Evolutionary conservation across 768 basidiomycete genomes (phyloP).

Genomic region (Mycena leptocephala): DNA sequence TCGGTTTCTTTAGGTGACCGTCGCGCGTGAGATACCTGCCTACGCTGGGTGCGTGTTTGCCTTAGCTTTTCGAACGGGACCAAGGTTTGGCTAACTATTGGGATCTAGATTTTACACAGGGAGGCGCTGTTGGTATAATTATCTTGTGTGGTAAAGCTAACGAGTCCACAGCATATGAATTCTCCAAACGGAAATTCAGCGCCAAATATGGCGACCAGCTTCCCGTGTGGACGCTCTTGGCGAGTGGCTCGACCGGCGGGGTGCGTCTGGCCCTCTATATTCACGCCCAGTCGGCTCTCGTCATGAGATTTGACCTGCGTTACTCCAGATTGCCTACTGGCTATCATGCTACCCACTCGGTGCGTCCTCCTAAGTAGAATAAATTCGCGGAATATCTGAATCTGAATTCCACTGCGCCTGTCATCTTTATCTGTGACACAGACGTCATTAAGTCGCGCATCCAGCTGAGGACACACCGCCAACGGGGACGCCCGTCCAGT

Average conservation of each 20-base stretch:
- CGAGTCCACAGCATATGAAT: conserved; percentile 95
- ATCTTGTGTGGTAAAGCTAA: too few relatives aligned
- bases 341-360: conserved; percentile 92
- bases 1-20: conserved; percentile 75
- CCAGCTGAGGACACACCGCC: conserved; percentile 87
- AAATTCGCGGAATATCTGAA: too few relatives aligned
- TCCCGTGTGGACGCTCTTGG: conserved; percentile 89
- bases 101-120: conserved; percentile 77
- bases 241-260: conserved; percentile 88
- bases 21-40: conserved; percentile 95
- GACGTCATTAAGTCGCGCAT: conserved; percentile 95
- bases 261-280: too few relatives aligned
- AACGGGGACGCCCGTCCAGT: conserved; percentile 79
- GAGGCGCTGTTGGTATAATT: too few relatives aligned
- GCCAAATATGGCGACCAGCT: conserved; percentile 71
- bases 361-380: too few relatives aligned
- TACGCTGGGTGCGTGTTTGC: conserved; percentile 82
- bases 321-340: conserved; percentile 89
- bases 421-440: too few relatives aligned
- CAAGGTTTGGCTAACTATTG: too few relatives aligned
- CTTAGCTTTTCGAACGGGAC: background rate
- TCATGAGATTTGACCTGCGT: too few relatives aligned
- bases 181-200: conserved; percentile 84
- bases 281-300: too few relatives aligned
- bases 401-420: too few relatives aligned